Evolutionary conservation across 225 moss, liverwort and hornwort genomes (phyloP).

Genomic region (Thuidium tamariscinum): DNA sequence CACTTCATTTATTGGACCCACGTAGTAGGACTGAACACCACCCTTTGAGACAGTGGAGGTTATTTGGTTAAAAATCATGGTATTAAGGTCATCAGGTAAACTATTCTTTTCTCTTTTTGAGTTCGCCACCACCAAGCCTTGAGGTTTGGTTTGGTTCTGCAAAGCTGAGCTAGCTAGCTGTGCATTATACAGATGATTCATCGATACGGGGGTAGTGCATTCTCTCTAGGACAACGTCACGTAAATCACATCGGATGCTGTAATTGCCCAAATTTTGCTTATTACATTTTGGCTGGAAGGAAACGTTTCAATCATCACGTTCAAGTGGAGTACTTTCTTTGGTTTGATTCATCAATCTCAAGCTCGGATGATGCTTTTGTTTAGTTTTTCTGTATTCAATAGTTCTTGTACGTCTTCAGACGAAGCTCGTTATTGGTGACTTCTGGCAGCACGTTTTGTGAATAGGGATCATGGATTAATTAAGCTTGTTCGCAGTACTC

Average conservation of each 20-base stretch:
- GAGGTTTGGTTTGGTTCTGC: conserved; percentile 1
- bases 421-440: background rate
- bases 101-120: conserved; percentile 33
- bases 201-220: conserved; percentile 13
- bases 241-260: conserved; percentile 12
- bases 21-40: conserved; percentile 4
- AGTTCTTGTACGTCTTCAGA: background rate
- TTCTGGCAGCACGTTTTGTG: background rate
- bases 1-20: conserved; percentile 2
- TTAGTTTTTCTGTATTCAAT: background rate
- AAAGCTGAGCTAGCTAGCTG: conserved; percentile 30
- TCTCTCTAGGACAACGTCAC: conserved; percentile 20
- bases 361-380: background rate
- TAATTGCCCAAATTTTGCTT: conserved; percentile 30
- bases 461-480: background rate
- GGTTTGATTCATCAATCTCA: background rate
- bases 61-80: conserved; percentile 20
- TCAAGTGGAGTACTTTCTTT: background rate
- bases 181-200: conserved; percentile 40
- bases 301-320: background rate
- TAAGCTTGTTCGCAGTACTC: background rate
- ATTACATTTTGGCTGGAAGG: conserved; percentile 13
- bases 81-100: conserved; percentile 45
- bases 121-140: conserved; percentile 7
- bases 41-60: conserved; percentile 19